A percentile compares a stretch with the other conserved stretches of the same genome.
These are phyloP conservation scores for Saccharomycopsis olivae DNA, from an alignment of 805 yeast species.

Conservation along the genomic window DNA sequence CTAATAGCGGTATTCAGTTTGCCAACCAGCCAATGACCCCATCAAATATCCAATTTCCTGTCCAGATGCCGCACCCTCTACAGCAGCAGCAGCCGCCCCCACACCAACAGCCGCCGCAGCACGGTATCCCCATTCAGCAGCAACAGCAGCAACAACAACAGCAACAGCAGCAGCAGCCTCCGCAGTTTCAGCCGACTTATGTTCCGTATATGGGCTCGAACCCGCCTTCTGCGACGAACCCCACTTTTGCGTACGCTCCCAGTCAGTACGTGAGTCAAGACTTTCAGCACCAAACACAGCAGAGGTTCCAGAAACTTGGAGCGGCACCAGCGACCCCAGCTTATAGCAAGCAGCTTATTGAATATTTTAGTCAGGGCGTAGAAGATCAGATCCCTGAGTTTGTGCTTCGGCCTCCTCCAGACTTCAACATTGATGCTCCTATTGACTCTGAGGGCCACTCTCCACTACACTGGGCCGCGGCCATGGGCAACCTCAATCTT, in stretches of 20 bases:
- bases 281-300: background rate
- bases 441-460: slow-evolving; percentile 78
- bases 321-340: too few relatives aligned
- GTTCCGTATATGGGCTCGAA: too few relatives aligned
- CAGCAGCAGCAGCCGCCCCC: slow-evolving; percentile 6
- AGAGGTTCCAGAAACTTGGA: too few relatives aligned
- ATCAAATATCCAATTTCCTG: background rate
- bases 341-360: slow-evolving; percentile 9
- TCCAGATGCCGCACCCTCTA: slow-evolving; percentile 2
- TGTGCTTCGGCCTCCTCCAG: slow-evolving; percentile 47
- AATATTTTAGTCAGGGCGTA: slow-evolving; percentile 15
- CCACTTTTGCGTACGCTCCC: too few relatives aligned
- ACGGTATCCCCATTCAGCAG: background rate
- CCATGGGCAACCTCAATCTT: slow-evolving; percentile 58
- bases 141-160: slow-evolving; percentile 19
- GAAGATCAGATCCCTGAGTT: slow-evolving; percentile 24
- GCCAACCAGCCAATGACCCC: background rate
- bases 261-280: too few relatives aligned
- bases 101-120: slow-evolving; percentile 4
- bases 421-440: slow-evolving; percentile 53
- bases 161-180: slow-evolving; percentile 6
- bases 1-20: slow-evolving; percentile 4
- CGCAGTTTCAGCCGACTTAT: slow-evolving; percentile 2
- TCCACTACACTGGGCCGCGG: slow-evolving; percentile 77
- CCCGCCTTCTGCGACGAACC: too few relatives aligned